These are phyloP conservation scores for Tricholomella constricta DNA, from an alignment of 768 basidiomycete species.

Conservation along the genomic window DNA sequence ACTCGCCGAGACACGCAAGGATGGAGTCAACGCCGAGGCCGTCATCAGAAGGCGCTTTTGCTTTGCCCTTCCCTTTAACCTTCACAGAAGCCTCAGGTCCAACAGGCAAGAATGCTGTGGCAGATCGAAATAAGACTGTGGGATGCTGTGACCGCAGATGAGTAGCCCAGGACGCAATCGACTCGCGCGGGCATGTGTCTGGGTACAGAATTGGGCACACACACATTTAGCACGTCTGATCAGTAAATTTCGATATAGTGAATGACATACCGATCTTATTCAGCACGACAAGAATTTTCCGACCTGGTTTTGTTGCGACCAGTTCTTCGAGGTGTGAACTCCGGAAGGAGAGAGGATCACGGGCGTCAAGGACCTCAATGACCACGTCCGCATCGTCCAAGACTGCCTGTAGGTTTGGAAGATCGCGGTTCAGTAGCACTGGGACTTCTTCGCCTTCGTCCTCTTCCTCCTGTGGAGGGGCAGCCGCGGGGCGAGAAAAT, in stretches of 20 bases:
- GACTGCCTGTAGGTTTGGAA: conserved; percentile 65
- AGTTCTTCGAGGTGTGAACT: conserved; percentile 65
- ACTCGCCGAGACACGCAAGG: conserved; percentile 46
- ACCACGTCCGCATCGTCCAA: conserved; percentile 79
- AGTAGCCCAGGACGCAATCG: conserved; percentile 67
- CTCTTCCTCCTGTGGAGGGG: conserved; percentile 32
- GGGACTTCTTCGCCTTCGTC: conserved; percentile 60
- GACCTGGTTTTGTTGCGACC: conserved; percentile 39
- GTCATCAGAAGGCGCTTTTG: conserved; percentile 47
- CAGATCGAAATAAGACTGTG: conserved; percentile 73
- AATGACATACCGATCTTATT: conserved; percentile 83
- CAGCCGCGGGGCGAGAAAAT: conserved; percentile 29
- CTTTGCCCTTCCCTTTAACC: conserved; percentile 49
- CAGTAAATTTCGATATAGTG: conserved; percentile 1
- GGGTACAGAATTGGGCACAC: neutral
- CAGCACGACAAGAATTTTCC: conserved; percentile 65
- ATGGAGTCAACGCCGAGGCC: conserved; percentile 62
- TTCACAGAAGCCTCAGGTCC: conserved; percentile 23
- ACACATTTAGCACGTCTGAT: neutral
- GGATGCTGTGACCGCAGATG: conserved; percentile 61
- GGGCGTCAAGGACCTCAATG: conserved; percentile 79
- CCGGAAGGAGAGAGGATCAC: conserved; percentile 77
- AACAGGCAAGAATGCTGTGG: conserved; percentile 63
- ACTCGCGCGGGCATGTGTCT: conserved; percentile 84
- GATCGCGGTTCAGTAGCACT: conserved; percentile 60